A percentile compares a stretch with the other conserved stretches of the same genome.
Evolutionary conservation across 2,329 filamentous ascomycete genomes (phyloP).

Genomic region (Dactylellina haptotyla): DNA sequence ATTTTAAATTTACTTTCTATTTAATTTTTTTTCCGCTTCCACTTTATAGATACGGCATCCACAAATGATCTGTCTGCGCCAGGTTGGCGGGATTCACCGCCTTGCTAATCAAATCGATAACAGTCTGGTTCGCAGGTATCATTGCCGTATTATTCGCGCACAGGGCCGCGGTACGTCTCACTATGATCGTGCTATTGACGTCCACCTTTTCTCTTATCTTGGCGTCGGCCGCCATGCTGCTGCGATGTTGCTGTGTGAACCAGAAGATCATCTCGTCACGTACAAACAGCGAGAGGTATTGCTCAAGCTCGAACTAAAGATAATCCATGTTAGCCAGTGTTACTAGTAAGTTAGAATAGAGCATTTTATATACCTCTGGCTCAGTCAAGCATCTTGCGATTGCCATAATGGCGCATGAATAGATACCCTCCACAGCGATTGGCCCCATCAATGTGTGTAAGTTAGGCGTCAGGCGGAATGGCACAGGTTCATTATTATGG

Average conservation of each 20-base stretch:
- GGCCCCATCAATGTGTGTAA: conserved; percentile 96
- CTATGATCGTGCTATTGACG: conserved; percentile 87
- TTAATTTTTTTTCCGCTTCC: too few relatives aligned
- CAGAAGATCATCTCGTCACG: conserved; percentile 98
- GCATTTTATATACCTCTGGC: conserved; percentile 73
- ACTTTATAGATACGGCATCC: conserved; percentile 94
- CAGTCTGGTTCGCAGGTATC: conserved; percentile 93
- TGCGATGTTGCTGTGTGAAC: conserved; percentile 83
- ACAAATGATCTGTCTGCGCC: conserved; percentile 87
- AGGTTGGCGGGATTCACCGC: conserved; percentile 92
- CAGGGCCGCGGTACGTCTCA: conserved; percentile 86
- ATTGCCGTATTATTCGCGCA: conserved; percentile 81
- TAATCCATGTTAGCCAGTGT: conserved; percentile 23
- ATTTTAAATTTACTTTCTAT: too few relatives aligned
- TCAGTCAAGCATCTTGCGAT: conserved; percentile 94
- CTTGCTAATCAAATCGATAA: conserved; percentile 91
- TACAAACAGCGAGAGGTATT: conserved; percentile 92
- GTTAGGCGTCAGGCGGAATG: conserved; percentile 96
- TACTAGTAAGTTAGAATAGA: too few relatives aligned
- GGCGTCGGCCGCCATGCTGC: conserved; percentile 69
- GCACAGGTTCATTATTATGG: conserved; percentile 93
- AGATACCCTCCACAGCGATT: conserved; percentile 94
- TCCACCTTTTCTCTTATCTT: conserved; percentile 82
- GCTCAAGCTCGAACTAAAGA: conserved; percentile 80
- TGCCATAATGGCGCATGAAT: conserved; percentile 93